Conservation (phyloP, 768 basidiomycete species). For the Sutorius australiensis region DNA sequence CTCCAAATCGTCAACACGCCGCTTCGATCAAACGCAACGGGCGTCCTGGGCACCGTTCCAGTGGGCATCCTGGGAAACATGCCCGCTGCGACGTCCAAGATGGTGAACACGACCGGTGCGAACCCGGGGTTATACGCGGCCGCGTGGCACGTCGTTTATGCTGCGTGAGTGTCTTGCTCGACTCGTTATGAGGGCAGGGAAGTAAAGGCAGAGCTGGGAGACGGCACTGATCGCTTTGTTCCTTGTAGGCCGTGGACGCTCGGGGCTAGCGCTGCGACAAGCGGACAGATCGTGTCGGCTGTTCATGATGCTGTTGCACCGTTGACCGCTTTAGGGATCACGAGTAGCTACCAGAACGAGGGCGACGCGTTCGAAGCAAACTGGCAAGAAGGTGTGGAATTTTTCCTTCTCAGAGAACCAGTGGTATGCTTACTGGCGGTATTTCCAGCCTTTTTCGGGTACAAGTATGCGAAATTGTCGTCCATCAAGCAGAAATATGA, state of each 20-base stretch:
- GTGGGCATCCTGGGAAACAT: conserved; percentile 2
- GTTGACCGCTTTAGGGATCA: conserved; percentile 14
- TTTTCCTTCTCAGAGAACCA: neutral
- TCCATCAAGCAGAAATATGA: conserved; percentile 24
- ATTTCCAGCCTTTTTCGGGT: conserved; percentile 18
- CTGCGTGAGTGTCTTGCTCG: conserved; percentile 6
- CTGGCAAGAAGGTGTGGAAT: conserved; percentile 15
- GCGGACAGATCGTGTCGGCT: conserved; percentile 1
- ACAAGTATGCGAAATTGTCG: conserved; percentile 15
- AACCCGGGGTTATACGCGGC: conserved; percentile 17
- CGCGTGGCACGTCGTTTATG: conserved; percentile 12
- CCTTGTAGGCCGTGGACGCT: conserved; percentile 14
- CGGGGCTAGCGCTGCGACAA: neutral
- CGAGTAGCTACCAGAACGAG: conserved; percentile 24
- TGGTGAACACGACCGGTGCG: conserved; percentile 11
- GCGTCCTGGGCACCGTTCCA: neutral
- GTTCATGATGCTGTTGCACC: conserved; percentile 10
- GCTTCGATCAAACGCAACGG: neutral
- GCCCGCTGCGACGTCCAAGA: conserved; percentile 3
- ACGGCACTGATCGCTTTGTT: neutral
- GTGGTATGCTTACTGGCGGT: neutral
- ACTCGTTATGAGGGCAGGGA: neutral
- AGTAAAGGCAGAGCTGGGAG: no score
- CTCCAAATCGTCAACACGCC: conserved; percentile 10
- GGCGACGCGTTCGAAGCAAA: conserved; percentile 15